Percentiles rank a stretch among this genome's conserved stretches.
phyloP scores from a whole-genome alignment of 2,329 filamentous ascomycete species.

The Lachnellula subtilissima region DNA sequence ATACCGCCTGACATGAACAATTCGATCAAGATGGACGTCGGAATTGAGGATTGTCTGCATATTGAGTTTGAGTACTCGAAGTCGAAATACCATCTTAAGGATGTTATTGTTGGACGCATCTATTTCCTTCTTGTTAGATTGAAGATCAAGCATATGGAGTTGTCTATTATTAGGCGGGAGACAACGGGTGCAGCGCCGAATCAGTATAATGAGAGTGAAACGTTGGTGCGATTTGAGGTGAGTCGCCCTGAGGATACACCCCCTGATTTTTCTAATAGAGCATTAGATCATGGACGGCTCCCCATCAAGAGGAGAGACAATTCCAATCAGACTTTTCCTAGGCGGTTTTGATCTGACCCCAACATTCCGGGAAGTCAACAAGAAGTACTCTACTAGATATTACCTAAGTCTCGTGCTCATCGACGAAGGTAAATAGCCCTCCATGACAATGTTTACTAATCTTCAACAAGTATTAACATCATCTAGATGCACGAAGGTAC shows the following conservation, averaged over 20 bases:
- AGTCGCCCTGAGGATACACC: conserved; percentile 13
- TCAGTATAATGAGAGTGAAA: conserved; percentile 99
- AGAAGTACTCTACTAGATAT: conserved; percentile 98
- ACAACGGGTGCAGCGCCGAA: conserved; percentile 95
- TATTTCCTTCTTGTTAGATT: conserved; percentile 95
- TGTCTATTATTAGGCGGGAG: conserved; percentile 94
- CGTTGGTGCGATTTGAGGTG: conserved; percentile 91
- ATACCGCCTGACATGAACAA: conserved; percentile 97
- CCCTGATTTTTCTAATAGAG: not conserved
- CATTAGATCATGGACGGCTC: conserved; percentile 47
- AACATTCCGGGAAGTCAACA: conserved; percentile 98
- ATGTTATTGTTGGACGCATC: conserved; percentile 97
- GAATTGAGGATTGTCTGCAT: conserved; percentile 97
- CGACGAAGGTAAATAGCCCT: conserved; percentile 65
- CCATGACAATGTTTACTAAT: not conserved
- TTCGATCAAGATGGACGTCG: conserved; percentile 99
- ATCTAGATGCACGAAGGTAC: conserved; percentile 82
- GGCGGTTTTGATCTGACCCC: conserved; percentile 96
- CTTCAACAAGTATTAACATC: conserved; percentile 11
- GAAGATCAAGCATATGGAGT: conserved; percentile 99
- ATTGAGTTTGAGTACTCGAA: conserved; percentile 99
- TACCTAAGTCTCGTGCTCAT: conserved; percentile 95
- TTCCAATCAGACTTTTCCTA: conserved; percentile 93
- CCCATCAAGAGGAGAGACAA: conserved; percentile 63
- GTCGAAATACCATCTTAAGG: conserved; percentile 98